Conservation (phyloP, 2,329 filamentous ascomycete species). For the Calonectria pteridis region DNA sequence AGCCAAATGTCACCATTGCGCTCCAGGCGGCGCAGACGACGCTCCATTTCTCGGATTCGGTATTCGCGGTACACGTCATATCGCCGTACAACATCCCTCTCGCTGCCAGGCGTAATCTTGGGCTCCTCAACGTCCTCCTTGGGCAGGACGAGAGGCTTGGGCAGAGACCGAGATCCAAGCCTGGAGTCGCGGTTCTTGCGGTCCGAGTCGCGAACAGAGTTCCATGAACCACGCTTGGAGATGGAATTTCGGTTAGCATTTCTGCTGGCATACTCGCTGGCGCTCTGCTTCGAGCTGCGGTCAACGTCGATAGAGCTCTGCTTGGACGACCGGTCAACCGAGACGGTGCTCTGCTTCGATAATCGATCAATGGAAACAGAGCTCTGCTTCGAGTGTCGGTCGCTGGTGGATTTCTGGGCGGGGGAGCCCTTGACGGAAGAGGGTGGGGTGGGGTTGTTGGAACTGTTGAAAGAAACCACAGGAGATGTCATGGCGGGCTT, state of each 20-base stretch:
- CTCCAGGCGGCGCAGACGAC: conserved; percentile 60
- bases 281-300: conserved; percentile 6
- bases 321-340: conserved; percentile 17
- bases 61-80: conserved; percentile 58
- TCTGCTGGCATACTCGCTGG: background rate
- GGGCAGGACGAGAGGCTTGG: conserved; percentile 34
- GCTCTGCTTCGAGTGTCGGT: conserved; percentile 15
- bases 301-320: conserved; percentile 15
- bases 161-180: conserved; percentile 36
- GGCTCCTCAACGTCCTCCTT: conserved; percentile 42
- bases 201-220: conserved; percentile 44
- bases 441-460: conserved; percentile 47
- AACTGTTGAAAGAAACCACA: conserved; percentile 29
- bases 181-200: conserved; percentile 40
- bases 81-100: conserved; percentile 52
- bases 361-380: conserved; percentile 3
- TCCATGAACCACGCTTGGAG: conserved; percentile 52
- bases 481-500: conserved; percentile 27
- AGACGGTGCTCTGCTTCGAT: conserved; percentile 17
- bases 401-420: conserved; percentile 31
- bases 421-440: conserved; percentile 47
- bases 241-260: conserved; percentile 44
- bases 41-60: conserved; percentile 61
- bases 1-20: conserved; percentile 61
- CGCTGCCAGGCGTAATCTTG: conserved; percentile 34